phyloP scores from a whole-genome alignment of 2,329 filamentous ascomycete species.

The Cadophora luteo-olivacea region DNA sequence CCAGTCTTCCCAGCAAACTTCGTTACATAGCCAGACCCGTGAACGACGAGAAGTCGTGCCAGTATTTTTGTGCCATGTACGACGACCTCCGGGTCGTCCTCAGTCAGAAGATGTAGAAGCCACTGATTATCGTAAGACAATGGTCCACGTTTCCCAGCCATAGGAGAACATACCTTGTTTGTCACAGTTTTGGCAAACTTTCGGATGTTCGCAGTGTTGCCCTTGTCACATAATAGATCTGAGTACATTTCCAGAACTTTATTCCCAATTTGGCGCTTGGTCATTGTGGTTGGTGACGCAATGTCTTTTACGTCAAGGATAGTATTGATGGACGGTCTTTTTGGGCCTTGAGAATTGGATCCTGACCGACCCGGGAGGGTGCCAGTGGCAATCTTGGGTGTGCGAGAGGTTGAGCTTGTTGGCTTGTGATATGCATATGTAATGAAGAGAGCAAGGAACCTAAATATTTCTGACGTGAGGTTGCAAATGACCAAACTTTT shows the following conservation, averaged over 20 bases:
- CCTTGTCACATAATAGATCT: slow-evolving; percentile 76
- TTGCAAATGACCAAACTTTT: slow-evolving; percentile 80
- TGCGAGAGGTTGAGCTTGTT: slow-evolving; percentile 55
- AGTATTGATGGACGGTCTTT: slow-evolving; percentile 40
- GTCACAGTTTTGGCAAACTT: slow-evolving; percentile 95
- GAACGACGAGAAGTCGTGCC: slow-evolving; percentile 80
- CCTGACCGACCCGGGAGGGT: slow-evolving; percentile 51
- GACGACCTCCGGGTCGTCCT: slow-evolving; percentile 84
- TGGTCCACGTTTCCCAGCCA: background rate
- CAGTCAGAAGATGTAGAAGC: slow-evolving; percentile 88
- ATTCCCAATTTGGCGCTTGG: slow-evolving; percentile 75
- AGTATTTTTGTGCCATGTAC: slow-evolving; percentile 83
- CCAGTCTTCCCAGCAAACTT: slow-evolving; percentile 92
- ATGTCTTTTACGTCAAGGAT: slow-evolving; percentile 43
- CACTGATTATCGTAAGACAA: slow-evolving; percentile 63
- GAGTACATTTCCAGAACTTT: slow-evolving; percentile 80
- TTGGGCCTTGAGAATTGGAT: slow-evolving; percentile 37
- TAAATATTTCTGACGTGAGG: slow-evolving; percentile 82
- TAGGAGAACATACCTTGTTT: slow-evolving; percentile 72
- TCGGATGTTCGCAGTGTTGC: slow-evolving; percentile 71
- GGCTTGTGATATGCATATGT: slow-evolving; percentile 84
- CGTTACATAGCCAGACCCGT: slow-evolving; percentile 80
- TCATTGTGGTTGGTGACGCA: slow-evolving; percentile 50
- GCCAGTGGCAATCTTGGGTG: slow-evolving; percentile 54
- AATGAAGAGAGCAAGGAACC: slow-evolving; percentile 88